phyloP scores from a whole-genome alignment of 352 stramenopile species.

The Phytophthora palmivora region DNA sequence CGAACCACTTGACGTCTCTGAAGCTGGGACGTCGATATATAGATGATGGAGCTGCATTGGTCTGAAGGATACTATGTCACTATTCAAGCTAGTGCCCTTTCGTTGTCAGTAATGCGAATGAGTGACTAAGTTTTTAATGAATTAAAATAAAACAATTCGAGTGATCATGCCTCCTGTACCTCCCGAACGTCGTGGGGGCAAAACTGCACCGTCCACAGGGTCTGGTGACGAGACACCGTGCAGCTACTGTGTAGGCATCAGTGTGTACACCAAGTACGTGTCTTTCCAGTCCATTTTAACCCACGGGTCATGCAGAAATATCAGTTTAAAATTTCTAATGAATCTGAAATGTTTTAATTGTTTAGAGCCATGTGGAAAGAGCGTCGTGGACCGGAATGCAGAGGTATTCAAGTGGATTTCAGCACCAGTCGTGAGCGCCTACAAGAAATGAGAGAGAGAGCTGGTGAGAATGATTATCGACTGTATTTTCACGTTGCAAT shows the following conservation, averaged over 20 bases:
- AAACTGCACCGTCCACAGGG: conserved; percentile 3
- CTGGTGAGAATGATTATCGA: conserved; percentile 36
- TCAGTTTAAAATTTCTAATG: not conserved
- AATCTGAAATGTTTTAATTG: conserved; percentile 11
- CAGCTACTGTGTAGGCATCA: conserved; percentile 68
- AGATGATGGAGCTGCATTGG: conserved; percentile 31
- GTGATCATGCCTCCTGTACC: conserved; percentile 32
- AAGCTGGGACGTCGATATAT: conserved; percentile 18
- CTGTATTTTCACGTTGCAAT: conserved; percentile 6
- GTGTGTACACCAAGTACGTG: conserved; percentile 72
- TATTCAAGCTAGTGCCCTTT: too few relatives aligned
- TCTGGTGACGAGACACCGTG: conserved; percentile 31
- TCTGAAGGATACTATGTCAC: too few relatives aligned
- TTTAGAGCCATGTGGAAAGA: conserved; percentile 62
- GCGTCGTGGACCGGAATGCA: conserved; percentile 57
- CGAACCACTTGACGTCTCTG: conserved; percentile 17
- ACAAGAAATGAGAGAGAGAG: conserved; percentile 52
- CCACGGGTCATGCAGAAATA: not conserved
- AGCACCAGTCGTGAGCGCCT: conserved; percentile 48
- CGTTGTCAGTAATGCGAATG: not conserved
- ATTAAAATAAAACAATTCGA: too few relatives aligned
- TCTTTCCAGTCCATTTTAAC: not conserved
- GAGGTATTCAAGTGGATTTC: conserved; percentile 58
- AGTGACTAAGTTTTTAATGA: too few relatives aligned
- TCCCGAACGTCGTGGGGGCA: conserved; percentile 28